Evolutionary conservation across 768 basidiomycete species (phyloP).

Genomic region (Kwoniella sp.): DNA sequence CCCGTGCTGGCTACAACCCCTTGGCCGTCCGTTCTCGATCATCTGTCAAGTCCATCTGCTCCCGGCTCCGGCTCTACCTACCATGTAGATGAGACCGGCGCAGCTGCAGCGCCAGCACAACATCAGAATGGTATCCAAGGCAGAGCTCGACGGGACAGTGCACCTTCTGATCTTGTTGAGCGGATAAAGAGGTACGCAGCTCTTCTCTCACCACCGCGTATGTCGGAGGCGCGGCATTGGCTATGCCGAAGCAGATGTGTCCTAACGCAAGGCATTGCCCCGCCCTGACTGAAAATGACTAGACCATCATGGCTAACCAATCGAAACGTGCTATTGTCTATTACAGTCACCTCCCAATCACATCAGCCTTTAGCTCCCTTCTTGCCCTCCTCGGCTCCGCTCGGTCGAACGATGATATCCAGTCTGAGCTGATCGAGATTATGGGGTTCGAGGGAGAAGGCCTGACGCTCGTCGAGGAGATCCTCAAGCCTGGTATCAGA

Average conservation of each 20-base stretch:
- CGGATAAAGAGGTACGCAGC: constrained; percentile 12
- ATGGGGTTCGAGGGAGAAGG: constrained; percentile 74
- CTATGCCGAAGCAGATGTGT: neutral
- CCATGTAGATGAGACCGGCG: too few relatives aligned
- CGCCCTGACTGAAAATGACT: neutral
- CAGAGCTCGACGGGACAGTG: neutral
- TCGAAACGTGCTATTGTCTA: neutral
- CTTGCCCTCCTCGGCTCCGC: constrained; percentile 31
- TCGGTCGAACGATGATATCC: constrained; percentile 68
- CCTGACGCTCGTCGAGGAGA: constrained; percentile 73
- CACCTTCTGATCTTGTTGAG: neutral
- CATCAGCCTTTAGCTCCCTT: constrained; percentile 35
- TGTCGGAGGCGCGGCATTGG: too few relatives aligned
- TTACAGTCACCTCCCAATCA: constrained; percentile 40
- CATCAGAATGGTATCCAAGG: neutral
- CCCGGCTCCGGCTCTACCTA: too few relatives aligned
- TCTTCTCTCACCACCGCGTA: neutral
- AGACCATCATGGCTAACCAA: neutral
- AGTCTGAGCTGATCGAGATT: constrained; percentile 74
- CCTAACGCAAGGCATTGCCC: neutral
- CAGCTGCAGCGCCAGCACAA: neutral
- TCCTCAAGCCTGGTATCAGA: constrained; percentile 64
- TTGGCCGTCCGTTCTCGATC: constrained; percentile 12
- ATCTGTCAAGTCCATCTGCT: constrained; percentile 4
- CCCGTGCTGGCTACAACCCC: constrained; percentile 7